Conservation (phyloP, 331 rosid species). For the Arachis monticola region DNA sequence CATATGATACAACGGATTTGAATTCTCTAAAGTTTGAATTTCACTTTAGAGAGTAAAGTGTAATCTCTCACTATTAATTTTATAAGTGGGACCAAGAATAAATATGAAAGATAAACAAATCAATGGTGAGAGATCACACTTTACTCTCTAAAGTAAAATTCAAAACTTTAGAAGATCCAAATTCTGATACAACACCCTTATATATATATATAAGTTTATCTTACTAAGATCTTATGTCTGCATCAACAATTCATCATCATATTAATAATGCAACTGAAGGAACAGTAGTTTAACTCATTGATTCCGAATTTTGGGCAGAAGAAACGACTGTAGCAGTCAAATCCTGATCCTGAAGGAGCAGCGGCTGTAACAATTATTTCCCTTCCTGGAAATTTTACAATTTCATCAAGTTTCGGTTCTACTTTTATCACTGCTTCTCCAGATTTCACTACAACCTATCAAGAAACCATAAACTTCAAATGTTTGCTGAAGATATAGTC, state of each 20-base stretch:
- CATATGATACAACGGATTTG: too few species aligned
- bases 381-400: conserved; percentile 57
- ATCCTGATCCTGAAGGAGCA: too few species aligned
- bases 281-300: not conserved
- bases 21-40: not conserved
- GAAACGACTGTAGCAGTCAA: too few species aligned
- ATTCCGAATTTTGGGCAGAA: too few species aligned
- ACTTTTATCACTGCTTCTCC: conserved; percentile 53
- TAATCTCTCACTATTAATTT: too few species aligned
- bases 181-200: too few species aligned
- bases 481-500: not conserved
- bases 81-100: too few species aligned
- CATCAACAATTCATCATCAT: not conserved
- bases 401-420: conserved; percentile 58
- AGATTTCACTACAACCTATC: conserved; percentile 68
- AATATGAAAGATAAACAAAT: too few species aligned
- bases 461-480: not conserved
- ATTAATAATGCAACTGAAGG: not conserved
- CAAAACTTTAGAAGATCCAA: too few species aligned
- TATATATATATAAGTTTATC: not conserved
- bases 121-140: too few species aligned
- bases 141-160: too few species aligned
- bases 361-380: conserved; percentile 60
- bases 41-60: too few species aligned
- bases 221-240: not conserved